A percentile compares a stretch with the other conserved stretches of the same genome.
These are phyloP conservation scores for Papiliotrema terrestris DNA, from an alignment of 1,284 basidiomycete species.

Conservation along the genomic window DNA sequence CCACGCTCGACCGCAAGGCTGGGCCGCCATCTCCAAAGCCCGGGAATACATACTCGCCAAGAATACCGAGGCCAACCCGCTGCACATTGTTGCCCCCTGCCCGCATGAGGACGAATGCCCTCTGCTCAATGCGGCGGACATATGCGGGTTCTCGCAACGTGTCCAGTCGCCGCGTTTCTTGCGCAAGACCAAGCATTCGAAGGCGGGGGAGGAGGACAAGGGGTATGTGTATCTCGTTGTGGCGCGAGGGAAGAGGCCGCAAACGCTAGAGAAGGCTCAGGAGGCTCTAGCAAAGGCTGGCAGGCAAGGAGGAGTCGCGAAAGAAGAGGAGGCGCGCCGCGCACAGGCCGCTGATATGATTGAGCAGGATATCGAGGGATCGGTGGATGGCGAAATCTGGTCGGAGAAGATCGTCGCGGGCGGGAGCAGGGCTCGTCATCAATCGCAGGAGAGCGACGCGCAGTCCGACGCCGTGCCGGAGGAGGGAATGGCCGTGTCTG, in stretches of 20 bases:
- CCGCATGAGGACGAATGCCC: constrained; percentile 90
- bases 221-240: constrained; percentile 90
- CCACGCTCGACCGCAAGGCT: constrained; percentile 71
- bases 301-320: constrained; percentile 31
- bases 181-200: constrained; percentile 80
- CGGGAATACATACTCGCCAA: constrained; percentile 65
- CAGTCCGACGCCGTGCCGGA: background rate
- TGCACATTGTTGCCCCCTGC: constrained; percentile 59
- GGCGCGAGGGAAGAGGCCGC: constrained; percentile 68
- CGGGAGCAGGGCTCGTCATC: too few species aligned
- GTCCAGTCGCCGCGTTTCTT: constrained; percentile 81
- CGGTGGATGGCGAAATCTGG: constrained; percentile 16
- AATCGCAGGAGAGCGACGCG: background rate
- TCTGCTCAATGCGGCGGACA: constrained; percentile 53
- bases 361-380: constrained; percentile 36
- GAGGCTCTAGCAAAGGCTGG: constrained; percentile 1
- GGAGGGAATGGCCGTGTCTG: background rate
- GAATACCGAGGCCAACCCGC: constrained; percentile 19
- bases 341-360: constrained; percentile 23
- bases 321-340: constrained; percentile 25
- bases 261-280: constrained; percentile 8
- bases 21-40: constrained; percentile 77
- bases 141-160: constrained; percentile 83
- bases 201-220: constrained; percentile 75
- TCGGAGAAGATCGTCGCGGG: constrained; percentile 18